Conservation (phyloP, 2,329 filamentous ascomycete genomes). For the Chrysoporthe deuterocubensis region DNA sequence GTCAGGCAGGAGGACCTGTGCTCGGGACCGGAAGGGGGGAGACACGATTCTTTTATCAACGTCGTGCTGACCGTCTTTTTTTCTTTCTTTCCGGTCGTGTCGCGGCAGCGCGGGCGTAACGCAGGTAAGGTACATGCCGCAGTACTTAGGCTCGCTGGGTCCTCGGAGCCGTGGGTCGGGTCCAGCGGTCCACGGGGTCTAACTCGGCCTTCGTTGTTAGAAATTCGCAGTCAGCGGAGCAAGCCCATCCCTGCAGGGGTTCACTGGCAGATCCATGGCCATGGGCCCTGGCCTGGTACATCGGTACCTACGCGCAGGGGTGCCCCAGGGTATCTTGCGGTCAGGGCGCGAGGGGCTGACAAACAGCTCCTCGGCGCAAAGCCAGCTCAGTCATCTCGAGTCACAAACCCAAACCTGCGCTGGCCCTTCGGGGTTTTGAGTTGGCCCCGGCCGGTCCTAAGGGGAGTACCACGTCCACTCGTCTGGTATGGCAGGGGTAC, state of each 20-base stretch:
- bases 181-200: conserved; percentile 26
- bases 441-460: conserved; percentile 27
- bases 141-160: too few species aligned
- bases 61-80: conserved; percentile 25
- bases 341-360: conserved; percentile 26
- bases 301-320: not conserved
- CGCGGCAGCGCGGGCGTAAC: not conserved
- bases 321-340: conserved; percentile 3
- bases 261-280: conserved; percentile 11
- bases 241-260: conserved; percentile 12
- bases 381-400: not conserved
- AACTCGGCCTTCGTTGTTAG: conserved; percentile 28
- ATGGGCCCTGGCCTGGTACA: not conserved
- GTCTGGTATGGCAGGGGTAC: conserved; percentile 12
- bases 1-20: not conserved
- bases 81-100: conserved; percentile 10
- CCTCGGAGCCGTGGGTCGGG: conserved; percentile 27
- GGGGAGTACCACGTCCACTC: conserved; percentile 23
- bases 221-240: conserved; percentile 29
- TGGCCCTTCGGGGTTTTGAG: conserved; percentile 26
- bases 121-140: too few species aligned
- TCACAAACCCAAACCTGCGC: conserved; percentile 9
- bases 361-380: conserved; percentile 14
- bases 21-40: conserved; percentile 22
- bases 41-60: conserved; percentile 29